phyloP scores from a whole-genome alignment of 768 basidiomycete genomes.

The Macrolepiota dolichaula region DNA sequence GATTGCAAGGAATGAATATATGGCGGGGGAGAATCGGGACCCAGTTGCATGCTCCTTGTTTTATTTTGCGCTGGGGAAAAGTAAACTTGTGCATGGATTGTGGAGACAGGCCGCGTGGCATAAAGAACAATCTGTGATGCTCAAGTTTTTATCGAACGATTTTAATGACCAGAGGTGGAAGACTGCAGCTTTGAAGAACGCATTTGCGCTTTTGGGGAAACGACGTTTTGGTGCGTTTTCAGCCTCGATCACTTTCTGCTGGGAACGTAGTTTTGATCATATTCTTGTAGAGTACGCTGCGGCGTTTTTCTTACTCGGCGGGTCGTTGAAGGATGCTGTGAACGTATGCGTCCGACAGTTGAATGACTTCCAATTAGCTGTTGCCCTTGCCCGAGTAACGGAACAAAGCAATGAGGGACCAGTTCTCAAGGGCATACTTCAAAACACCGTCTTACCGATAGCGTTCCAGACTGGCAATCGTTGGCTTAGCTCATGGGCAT shows the following conservation, averaged over 20 bases:
- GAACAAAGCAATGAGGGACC: constrained; percentile 85
- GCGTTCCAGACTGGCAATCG: constrained; percentile 88
- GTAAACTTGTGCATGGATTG: constrained; percentile 87
- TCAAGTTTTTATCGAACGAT: constrained; percentile 90
- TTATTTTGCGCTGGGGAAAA: constrained; percentile 93
- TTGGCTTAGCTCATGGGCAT: constrained; percentile 94
- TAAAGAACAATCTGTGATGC: constrained; percentile 82
- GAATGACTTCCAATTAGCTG: constrained; percentile 85
- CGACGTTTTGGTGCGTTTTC: constrained; percentile 79
- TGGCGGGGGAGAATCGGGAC: constrained; percentile 83
- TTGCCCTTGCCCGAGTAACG: constrained; percentile 80
- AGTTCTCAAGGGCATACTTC: constrained; percentile 66
- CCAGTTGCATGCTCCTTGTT: constrained; percentile 86
- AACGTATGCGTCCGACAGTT: constrained; percentile 87
- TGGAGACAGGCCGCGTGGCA: constrained; percentile 97
- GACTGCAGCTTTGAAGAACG: constrained; percentile 94
- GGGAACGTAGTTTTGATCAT: constrained; percentile 2
- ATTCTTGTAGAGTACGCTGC: constrained; percentile 83
- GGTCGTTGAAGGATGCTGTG: constrained; percentile 85
- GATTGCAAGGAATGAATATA: constrained; percentile 91
- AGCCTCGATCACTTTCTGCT: background rate
- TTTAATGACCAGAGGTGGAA: constrained; percentile 83
- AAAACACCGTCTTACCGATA: constrained; percentile 72
- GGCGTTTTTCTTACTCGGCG: constrained; percentile 93
- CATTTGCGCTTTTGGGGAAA: constrained; percentile 87